Percentiles rank a stretch among this genome's conserved stretches.
Evolutionary conservation across 192 early-diverging fungal genomes (phyloP).

Genomic region (Physocladia obscura): DNA sequence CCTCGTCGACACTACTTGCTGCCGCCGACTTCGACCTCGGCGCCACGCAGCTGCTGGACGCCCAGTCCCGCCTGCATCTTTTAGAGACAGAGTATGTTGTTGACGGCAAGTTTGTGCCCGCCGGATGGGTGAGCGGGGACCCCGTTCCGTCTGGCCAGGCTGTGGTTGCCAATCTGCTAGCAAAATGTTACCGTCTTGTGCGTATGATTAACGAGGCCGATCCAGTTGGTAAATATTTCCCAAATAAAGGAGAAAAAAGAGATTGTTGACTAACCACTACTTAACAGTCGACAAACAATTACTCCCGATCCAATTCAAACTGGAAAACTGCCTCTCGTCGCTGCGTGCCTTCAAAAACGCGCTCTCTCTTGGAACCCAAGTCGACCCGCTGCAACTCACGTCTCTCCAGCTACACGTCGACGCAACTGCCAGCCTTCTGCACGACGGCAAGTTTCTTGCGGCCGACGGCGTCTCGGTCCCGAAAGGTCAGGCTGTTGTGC

Average conservation of each 20-base stretch:
- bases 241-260: neutral
- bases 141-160: constrained; percentile 31
- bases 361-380: neutral
- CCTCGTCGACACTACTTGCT: neutral
- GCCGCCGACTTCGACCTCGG: neutral
- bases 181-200: constrained; percentile 27
- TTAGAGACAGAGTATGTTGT: constrained; percentile 26
- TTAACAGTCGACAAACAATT: constrained; percentile 22
- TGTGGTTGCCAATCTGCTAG: constrained; percentile 27
- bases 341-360: constrained; percentile 20
- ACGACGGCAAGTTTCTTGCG: constrained; percentile 29
- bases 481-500: constrained; percentile 28
- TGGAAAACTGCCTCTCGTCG: constrained; percentile 15
- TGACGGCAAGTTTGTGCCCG: constrained; percentile 38
- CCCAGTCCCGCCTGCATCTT: constrained; percentile 30
- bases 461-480: constrained; percentile 9
- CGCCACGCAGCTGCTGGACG: neutral
- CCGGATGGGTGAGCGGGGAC: constrained; percentile 7
- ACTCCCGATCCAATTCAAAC: constrained; percentile 18
- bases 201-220: constrained; percentile 26
- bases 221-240: constrained; percentile 21
- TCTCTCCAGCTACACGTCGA: constrained; percentile 30
- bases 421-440: constrained; percentile 23
- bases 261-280: neutral
- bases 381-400: constrained; percentile 31